Evolutionary conservation across 345 rosid species (phyloP).

Genomic region (Eucalyptus shirleyi): DNA sequence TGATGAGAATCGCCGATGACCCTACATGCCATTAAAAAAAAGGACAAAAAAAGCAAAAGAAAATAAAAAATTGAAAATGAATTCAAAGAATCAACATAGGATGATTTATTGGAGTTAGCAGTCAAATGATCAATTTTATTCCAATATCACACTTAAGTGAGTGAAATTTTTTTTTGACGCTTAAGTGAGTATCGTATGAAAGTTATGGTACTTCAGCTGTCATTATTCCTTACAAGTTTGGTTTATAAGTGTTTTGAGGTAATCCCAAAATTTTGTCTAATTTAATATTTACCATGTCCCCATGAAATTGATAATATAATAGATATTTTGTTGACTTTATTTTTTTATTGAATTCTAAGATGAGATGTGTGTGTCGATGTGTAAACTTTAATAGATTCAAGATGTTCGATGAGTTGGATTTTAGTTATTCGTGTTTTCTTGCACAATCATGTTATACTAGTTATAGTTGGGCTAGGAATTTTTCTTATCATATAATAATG

Average conservation of each 20-base stretch:
- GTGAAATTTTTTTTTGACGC: no score
- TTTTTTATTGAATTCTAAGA: background rate
- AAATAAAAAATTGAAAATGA: no score
- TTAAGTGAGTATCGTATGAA: rapidly evolving
- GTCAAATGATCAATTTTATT: no score
- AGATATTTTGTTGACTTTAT: background rate
- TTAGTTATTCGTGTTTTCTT: background rate
- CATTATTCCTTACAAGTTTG: background rate
- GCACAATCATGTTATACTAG: background rate
- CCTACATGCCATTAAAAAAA: no score
- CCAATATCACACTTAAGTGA: no score
- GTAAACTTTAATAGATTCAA: background rate
- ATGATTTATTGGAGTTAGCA: no score
- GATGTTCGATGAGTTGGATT: background rate
- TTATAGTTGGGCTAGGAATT: background rate
- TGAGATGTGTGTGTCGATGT: background rate
- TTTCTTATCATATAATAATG: background rate
- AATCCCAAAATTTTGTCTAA: background rate
- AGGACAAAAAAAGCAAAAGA: no score
- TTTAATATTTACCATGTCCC: background rate
- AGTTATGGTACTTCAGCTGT: rapidly evolving
- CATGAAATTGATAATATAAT: background rate
- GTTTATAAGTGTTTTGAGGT: background rate
- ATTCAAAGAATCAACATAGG: no score
- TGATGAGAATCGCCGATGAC: rapidly evolving